Evolutionary conservation across 768 basidiomycete species (phyloP).

Genomic region (Tylopilus sp.): DNA sequence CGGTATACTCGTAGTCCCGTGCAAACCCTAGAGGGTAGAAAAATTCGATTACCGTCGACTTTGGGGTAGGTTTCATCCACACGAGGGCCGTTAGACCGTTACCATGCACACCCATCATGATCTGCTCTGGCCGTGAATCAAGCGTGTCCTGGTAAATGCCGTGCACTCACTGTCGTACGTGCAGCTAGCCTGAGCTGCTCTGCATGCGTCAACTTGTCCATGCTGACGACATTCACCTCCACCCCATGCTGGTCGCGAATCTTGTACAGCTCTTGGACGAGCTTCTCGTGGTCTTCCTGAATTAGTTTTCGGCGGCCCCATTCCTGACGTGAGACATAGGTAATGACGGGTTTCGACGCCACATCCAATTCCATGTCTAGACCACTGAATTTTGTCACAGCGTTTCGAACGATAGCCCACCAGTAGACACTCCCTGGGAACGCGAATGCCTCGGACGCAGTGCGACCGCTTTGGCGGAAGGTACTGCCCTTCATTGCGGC

Average conservation of each 20-base stretch:
- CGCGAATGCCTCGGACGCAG: slow-evolving; percentile 69
- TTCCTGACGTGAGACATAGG: slow-evolving; percentile 85
- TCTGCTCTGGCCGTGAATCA: slow-evolving; percentile 42
- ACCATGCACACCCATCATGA: slow-evolving; percentile 93
- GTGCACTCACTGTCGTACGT: slow-evolving; percentile 69
- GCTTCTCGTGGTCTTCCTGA: slow-evolving; percentile 68
- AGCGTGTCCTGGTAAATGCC: not conserved
- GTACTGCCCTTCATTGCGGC: slow-evolving; percentile 73
- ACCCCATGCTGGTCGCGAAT: slow-evolving; percentile 70
- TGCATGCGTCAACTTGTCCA: slow-evolving; percentile 74
- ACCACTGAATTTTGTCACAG: slow-evolving; percentile 70
- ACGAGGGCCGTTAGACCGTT: slow-evolving; percentile 85
- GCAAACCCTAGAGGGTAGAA: slow-evolving; percentile 85
- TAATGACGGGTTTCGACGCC: slow-evolving; percentile 77
- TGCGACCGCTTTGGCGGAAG: slow-evolving; percentile 70
- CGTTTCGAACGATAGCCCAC: slow-evolving; percentile 79
- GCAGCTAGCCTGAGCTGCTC: slow-evolving; percentile 83
- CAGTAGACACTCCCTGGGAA: slow-evolving; percentile 75
- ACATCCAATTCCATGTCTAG: slow-evolving; percentile 41
- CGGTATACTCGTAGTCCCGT: slow-evolving; percentile 78
- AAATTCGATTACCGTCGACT: slow-evolving; percentile 90
- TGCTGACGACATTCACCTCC: slow-evolving; percentile 84
- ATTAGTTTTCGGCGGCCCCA: slow-evolving; percentile 87
- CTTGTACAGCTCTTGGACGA: slow-evolving; percentile 71
- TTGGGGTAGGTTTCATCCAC: slow-evolving; percentile 87